Percentiles rank a stretch among this genome's conserved stretches.
phyloP scores from a whole-genome alignment of 2,329 filamentous ascomycete species.

The Alternaria sp. region DNA sequence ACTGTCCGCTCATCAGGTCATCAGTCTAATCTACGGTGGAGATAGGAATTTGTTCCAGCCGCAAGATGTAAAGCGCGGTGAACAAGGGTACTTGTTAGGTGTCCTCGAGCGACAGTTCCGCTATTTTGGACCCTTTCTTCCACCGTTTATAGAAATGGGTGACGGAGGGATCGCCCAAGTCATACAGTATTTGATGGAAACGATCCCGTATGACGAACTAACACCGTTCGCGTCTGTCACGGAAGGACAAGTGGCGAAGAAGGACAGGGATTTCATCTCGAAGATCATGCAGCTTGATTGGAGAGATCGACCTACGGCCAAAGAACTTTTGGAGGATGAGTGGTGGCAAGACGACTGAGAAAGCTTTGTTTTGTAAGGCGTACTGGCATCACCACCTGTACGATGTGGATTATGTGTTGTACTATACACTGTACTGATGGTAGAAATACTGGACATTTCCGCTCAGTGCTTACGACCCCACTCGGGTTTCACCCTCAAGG shows the following conservation, averaged over 20 bases:
- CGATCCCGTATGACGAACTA: background rate
- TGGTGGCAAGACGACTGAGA: background rate
- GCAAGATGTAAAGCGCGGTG: conserved; percentile 22
- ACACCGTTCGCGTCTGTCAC: background rate
- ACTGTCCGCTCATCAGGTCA: conserved; percentile 22
- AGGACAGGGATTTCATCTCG: background rate
- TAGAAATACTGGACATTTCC: background rate
- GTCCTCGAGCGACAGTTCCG: conserved; percentile 29
- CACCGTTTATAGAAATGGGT: background rate
- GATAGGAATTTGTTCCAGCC: conserved; percentile 36
- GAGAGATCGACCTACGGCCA: background rate
- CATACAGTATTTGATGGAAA: background rate
- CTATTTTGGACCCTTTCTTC: conserved; percentile 33
- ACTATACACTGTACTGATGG: background rate
- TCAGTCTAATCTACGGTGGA: conserved; percentile 36
- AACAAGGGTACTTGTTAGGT: conserved; percentile 30
- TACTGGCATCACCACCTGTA: background rate
- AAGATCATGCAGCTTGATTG: background rate
- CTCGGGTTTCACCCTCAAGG: background rate
- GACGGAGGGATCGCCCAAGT: background rate
- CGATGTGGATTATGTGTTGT: background rate
- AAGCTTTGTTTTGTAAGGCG: background rate
- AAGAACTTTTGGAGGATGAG: background rate
- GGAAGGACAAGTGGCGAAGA: background rate
- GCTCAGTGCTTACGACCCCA: background rate